These are phyloP conservation scores for Stemphylium lycopersici DNA, from an alignment of 2,329 filamentous ascomycete species.

Conservation along the genomic window DNA sequence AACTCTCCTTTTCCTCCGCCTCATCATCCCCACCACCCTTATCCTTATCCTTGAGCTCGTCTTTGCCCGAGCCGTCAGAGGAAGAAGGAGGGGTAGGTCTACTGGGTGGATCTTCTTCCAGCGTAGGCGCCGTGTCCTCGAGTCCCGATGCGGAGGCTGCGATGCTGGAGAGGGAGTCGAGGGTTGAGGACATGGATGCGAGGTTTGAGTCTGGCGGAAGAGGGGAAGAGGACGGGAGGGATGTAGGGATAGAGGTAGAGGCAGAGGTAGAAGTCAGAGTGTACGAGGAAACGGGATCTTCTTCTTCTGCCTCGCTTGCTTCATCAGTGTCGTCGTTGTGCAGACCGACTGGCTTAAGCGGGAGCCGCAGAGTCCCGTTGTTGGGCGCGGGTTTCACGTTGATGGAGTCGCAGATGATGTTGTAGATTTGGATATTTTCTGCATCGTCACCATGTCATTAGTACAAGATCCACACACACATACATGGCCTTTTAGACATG, in stretches of 20 bases:
- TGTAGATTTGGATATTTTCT: conserved; percentile 97
- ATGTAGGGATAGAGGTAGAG: conserved; percentile 41
- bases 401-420: conserved; percentile 88
- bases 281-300: conserved; percentile 54
- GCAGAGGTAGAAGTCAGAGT: background rate
- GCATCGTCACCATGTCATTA: conserved; percentile 36
- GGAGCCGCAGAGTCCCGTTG: conserved; percentile 83
- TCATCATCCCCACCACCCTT: background rate
- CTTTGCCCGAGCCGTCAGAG: conserved; percentile 12
- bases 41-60: background rate
- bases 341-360: conserved; percentile 66
- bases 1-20: conserved; percentile 20
- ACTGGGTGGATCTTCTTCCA: conserved; percentile 2
- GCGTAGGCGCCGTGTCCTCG: conserved; percentile 18
- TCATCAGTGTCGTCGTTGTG: conserved; percentile 55
- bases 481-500: background rate
- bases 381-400: conserved; percentile 76
- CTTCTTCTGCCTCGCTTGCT: conserved; percentile 47
- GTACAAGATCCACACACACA: background rate
- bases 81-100: conserved; percentile 17
- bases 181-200: conserved; percentile 23
- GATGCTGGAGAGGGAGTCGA: conserved; percentile 30
- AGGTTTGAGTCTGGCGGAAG: conserved; percentile 6
- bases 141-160: conserved; percentile 30
- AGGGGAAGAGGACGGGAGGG: conserved; percentile 3